Conservation (phyloP, 2,329 filamentous ascomycete genomes). For the Hymenoscyphus fructigenus region DNA sequence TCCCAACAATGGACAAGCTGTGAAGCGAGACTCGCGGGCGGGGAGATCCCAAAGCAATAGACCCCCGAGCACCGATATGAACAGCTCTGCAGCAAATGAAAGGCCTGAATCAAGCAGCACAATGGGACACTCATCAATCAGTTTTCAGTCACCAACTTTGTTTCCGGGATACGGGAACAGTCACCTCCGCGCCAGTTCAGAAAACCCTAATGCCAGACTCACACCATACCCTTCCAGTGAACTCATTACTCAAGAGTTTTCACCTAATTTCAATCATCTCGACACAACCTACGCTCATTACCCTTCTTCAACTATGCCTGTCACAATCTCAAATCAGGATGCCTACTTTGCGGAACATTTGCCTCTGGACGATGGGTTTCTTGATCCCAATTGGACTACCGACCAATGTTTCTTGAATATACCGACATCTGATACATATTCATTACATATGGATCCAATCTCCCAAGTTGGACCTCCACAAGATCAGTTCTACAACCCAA, state of each 20-base stretch:
- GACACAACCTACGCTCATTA: background rate
- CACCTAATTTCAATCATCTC: background rate
- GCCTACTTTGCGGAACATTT: background rate
- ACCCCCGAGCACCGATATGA: background rate
- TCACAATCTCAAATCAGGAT: background rate
- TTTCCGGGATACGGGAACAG: background rate
- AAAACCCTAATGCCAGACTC: background rate
- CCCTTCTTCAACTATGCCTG: background rate
- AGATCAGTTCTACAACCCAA: background rate
- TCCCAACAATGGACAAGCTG: slow-evolving; percentile 62
- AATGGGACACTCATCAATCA: background rate
- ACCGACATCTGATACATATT: background rate
- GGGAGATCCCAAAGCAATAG: background rate
- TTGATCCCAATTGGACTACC: background rate
- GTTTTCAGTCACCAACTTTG: background rate
- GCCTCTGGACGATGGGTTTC: background rate
- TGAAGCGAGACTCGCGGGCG: background rate
- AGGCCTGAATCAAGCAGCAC: background rate
- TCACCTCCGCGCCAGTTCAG: background rate
- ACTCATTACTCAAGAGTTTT: background rate
- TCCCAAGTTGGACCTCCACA: background rate
- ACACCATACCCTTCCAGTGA: background rate
- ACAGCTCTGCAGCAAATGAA: background rate
- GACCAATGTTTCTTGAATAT: background rate
- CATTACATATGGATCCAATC: background rate